Base-by-base conservation (phyloP, 495 filamentous ascomycete species). In the Penicillium chermesinum region DNA sequence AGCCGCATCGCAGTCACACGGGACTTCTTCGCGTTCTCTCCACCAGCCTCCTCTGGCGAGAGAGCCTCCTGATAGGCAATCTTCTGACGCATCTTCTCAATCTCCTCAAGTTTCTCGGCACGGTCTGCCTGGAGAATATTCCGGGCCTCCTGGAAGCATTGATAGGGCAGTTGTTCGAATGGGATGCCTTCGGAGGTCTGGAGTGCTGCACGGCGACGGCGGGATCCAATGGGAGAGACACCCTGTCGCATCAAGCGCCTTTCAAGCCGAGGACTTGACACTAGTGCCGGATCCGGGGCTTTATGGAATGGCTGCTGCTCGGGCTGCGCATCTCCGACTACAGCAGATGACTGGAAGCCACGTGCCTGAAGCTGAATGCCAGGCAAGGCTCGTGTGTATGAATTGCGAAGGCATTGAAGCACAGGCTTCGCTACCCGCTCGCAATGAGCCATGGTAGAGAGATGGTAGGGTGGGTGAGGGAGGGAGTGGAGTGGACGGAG, bases 91-190 rank as follows among this genome's bases (percentile, higher is more conserved):
- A 82, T 77, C 34, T 66, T 66, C n/a, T 74, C 65, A 41, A 90
- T 84, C 44, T 80, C 70, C 49, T 70, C 67, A 38, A 91, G 44
- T 70, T 97, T 99, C 68, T 94, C 81, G 45, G 82, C 70, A 13
- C 93, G 81, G 67, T 99, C 93, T 51, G 76, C 77, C 42, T 77
- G 75, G 36, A 99, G 74, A 30, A 97, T 65, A 58, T 87, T 86
- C 45, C 90, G 84, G 34, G 93, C 93, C 67, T 96, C 88, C 68
- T 99, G 93, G 78, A 96, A 99, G 63, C 87, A 91, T 75, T 97
- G 90, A 70, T 94, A 95, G 27, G 91, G 91, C 52, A 95, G 70
- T 61, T 90, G 86, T 66, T 91, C 86, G 67, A 99, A 97, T 39
- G 91, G 93, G 47, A 96, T 73, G 51, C 84, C 80, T 49, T 50